Base-by-base conservation (phyloP, 345 rosid species). In the Gossypium herbaceum region DNA sequence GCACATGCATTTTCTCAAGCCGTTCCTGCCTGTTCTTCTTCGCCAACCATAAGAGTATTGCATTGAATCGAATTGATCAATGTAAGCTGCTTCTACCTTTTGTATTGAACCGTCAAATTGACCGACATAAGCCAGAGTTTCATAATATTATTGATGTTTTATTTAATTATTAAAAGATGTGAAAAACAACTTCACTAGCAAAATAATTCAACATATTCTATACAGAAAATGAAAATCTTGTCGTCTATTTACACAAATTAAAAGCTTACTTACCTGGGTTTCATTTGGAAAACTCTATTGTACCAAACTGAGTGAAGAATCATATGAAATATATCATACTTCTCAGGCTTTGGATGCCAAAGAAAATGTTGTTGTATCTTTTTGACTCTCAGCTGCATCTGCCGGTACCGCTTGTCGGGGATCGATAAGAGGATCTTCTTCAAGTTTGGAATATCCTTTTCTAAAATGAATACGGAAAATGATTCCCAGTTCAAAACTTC, bases 281-380 rank as follows among this genome's bases (percentile, higher is more conserved):
- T 85, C 27, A 81, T 78, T 78, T 87, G 94, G 61, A 87, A 90
- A 43, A 92, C 93, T 82, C 98, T 84, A 45, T 88, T 94, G 83
- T 81, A 91, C 98, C 98, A 94, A 69, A 91, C 81, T 16, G 97
- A 90, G 75, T 94, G 97, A 61, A 94, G 95, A 76, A 94, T 92
- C 97, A 94, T 94, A 78, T 94, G 93, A 82, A 94, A 94, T 41
- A 92, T 75, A 63, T 91, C 97, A 58, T 88, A 94, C 76, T 84
- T 94, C 64, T 85, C 90, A 0, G 98, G 97, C 71, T 47, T 88
- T 22, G 85, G 67, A 83, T 92, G 97, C 97, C 98, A 94, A 71
- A 94, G 94, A 77, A 94, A 94, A 91, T 94, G 97, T 79, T 88
- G 89, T 57, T 94, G 95, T 24, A 92, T 94, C 83, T 78, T 91